A percentile compares a stretch with the other conserved stretches of the same genome.
phyloP scores from a whole-genome alignment of 2,329 filamentous ascomycete genomes.

The Pseudogymnoascus sp. region DNA sequence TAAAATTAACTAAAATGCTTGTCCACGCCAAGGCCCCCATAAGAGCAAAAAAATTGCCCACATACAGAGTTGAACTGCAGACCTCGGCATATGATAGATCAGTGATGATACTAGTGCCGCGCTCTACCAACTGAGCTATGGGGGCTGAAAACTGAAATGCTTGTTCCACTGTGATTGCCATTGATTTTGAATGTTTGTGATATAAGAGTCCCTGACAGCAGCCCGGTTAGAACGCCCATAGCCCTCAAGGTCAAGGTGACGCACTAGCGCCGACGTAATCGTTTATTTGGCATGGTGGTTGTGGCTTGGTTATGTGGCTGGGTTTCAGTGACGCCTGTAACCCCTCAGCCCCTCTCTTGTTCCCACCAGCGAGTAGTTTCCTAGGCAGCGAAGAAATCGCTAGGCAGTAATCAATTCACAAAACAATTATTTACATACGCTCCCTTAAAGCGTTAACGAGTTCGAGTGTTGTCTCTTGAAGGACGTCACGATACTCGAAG shows the following conservation, averaged over 20 bases:
- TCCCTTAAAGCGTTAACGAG: not conserved
- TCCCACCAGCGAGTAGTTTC: not conserved
- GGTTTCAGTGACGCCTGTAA: slow-evolving; percentile 6
- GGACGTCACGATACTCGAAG: not conserved
- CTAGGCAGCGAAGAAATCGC: not conserved
- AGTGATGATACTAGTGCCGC: no score
- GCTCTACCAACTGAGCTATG: no score
- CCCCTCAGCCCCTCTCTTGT: slow-evolving; percentile 8
- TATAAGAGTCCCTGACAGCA: not conserved
- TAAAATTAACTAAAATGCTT: not conserved
- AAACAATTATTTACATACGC: not conserved
- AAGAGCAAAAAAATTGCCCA: no score
- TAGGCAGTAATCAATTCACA: not conserved
- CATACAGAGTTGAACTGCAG: no score
- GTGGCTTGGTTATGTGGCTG: slow-evolving; percentile 2
- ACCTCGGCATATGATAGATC: no score
- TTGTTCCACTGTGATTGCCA: not conserved
- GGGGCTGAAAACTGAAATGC: not conserved
- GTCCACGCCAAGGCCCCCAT: not conserved
- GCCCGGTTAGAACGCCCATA: not conserved
- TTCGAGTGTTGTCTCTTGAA: not conserved
- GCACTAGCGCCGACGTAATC: slow-evolving; percentile 11
- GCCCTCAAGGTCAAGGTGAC: slow-evolving; percentile 2
- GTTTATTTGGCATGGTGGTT: not conserved
- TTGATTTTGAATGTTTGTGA: not conserved